Base-by-base conservation (phyloP, 2,329 filamentous ascomycete genomes). In the Rhynchosporium agropyri region DNA sequence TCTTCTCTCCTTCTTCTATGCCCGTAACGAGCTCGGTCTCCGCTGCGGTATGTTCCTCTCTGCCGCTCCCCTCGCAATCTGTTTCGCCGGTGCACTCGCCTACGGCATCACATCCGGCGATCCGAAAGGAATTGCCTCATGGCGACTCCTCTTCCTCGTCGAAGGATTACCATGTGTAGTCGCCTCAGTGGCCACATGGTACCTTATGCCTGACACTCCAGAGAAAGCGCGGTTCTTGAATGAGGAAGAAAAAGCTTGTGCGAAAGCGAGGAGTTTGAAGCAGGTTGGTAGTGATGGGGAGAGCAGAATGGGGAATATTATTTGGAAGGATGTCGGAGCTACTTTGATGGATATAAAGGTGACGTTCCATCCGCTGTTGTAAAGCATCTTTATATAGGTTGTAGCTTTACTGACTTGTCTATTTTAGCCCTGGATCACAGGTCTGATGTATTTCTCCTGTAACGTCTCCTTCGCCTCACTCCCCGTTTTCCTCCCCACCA, bases 11-110 rank as follows among this genome's bases (percentile, higher is more conserved):
- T 80, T 81, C 69, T 81, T 81, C 68, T 82, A 81, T 62, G 73
- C 76, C 6, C 71, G 80, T 4, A 69, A 75, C 20, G 90, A 93
- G 70, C 78, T 93, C 9, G 90, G 89, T 1, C 82, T 90, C 63
- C 81, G 90, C 31, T 88, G 85, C 15, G 89, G 89, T 9, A 77
- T 92, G 5, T 90, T 91, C 74, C 82, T 93, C 61, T 88, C 76
- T 69, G 75, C 77, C 15, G 87, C 86, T 0, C 87, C 88, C 1
- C 77, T 90, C 13, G 88, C 88, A 3, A 90, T 86, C 53, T 87
- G 84, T 4, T 91, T 90, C 69, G 86, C 87, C 0, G 87, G 88
- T 62, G 87, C 87, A 2, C 75, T 89, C 7, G 87, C 87, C 1
- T 89, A 88, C 65, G 86, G 84, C 0, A 89, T 91, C 67, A 90